These are phyloP conservation scores for Sarocladium kiliense DNA, from an alignment of 2,329 filamentous ascomycete species.

Conservation along the genomic window DNA sequence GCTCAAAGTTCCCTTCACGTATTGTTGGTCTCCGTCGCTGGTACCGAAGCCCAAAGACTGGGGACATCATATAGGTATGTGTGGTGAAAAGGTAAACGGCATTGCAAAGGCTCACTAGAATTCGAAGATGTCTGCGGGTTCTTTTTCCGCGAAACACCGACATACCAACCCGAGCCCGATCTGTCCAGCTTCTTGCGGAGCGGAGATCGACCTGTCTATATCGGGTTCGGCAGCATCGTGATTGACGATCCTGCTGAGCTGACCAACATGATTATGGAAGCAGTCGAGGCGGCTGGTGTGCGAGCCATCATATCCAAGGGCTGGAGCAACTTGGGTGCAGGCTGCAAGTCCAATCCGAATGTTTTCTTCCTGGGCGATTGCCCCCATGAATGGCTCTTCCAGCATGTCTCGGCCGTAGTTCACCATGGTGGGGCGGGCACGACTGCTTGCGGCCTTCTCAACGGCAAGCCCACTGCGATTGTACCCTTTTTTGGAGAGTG, in stretches of 20 bases:
- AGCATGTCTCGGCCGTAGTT: slow-evolving; percentile 58
- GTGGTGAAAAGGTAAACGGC: not conserved
- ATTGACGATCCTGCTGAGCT: slow-evolving; percentile 63
- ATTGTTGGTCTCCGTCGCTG: slow-evolving; percentile 69
- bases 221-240: slow-evolving; percentile 69
- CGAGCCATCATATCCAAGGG: slow-evolving; percentile 66
- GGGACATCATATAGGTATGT: slow-evolving; percentile 51
- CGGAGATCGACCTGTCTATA: slow-evolving; percentile 59
- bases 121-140: slow-evolving; percentile 52
- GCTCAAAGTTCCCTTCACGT: slow-evolving; percentile 67
- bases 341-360: slow-evolving; percentile 50
- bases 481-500: slow-evolving; percentile 64
- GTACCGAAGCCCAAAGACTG: slow-evolving; percentile 64
- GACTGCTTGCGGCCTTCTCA: slow-evolving; percentile 64
- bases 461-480: slow-evolving; percentile 62
- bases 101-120: not conserved
- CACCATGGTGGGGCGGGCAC: slow-evolving; percentile 72
- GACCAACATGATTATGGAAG: slow-evolving; percentile 62
- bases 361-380: slow-evolving; percentile 66
- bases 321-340: slow-evolving; percentile 57
- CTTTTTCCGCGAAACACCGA: slow-evolving; percentile 53
- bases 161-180: slow-evolving; percentile 49
- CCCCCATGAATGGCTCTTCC: slow-evolving; percentile 71
- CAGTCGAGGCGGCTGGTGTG: slow-evolving; percentile 56
- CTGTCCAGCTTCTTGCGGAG: slow-evolving; percentile 49